These are phyloP conservation scores for Hypoxylon sp. DNA, from an alignment of 2,329 filamentous ascomycete species.

Conservation along the genomic window DNA sequence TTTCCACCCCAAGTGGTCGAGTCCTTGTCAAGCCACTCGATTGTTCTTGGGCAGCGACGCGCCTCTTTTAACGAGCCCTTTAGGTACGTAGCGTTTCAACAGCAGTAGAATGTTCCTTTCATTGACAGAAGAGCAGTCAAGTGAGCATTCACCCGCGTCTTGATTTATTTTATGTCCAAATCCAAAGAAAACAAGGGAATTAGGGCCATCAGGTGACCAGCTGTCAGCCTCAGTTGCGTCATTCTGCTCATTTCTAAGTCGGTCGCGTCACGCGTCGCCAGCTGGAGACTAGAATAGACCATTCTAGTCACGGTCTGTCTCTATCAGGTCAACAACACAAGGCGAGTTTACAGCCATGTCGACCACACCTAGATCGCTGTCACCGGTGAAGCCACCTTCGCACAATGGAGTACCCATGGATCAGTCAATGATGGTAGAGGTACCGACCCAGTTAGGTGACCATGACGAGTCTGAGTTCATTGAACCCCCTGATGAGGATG, in stretches of 20 bases:
- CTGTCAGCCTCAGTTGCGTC: slow-evolving; percentile 16
- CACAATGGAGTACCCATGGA: slow-evolving; percentile 42
- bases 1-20: slow-evolving; percentile 14
- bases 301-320: slow-evolving; percentile 30
- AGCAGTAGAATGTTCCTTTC: neutral
- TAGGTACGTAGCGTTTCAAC: slow-evolving; percentile 17
- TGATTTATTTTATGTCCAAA: slow-evolving; percentile 13
- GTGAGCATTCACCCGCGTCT: neutral
- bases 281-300: slow-evolving; percentile 24
- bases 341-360: slow-evolving; percentile 37
- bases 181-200: slow-evolving; percentile 3
- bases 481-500: slow-evolving; percentile 41
- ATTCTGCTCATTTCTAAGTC: slow-evolving; percentile 26
- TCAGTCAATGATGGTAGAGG: slow-evolving; percentile 52
- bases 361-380: slow-evolving; percentile 46
- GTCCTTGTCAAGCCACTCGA: slow-evolving; percentile 10
- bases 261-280: slow-evolving; percentile 36
- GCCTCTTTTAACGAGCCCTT: slow-evolving; percentile 22
- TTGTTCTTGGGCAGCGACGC: slow-evolving; percentile 46
- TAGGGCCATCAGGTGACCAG: slow-evolving; percentile 24
- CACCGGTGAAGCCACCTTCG: slow-evolving; percentile 41
- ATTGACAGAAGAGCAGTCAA: neutral
- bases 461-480: slow-evolving; percentile 35
- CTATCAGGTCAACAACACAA: neutral
- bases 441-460: slow-evolving; percentile 46